Evolutionary conservation across 1,284 basidiomycete genomes (phyloP).

Genomic region (Austroboletus sp.): DNA sequence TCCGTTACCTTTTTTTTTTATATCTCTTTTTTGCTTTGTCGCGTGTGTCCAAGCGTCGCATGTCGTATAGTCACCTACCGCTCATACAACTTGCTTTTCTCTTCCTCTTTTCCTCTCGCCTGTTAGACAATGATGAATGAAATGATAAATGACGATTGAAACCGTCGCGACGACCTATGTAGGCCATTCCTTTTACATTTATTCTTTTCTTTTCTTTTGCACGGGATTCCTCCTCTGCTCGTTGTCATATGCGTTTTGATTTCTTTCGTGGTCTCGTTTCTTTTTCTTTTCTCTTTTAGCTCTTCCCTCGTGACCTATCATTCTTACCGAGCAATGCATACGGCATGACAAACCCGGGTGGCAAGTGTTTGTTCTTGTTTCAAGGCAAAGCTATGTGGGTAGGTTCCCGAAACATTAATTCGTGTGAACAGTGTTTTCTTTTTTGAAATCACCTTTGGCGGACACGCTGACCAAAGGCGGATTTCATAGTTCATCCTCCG

Average conservation of each 20-base stretch:
- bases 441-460: too few relatives aligned
- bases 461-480: too few relatives aligned
- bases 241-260: not conserved
- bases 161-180: not conserved
- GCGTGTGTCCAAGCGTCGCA: not conserved
- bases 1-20: slow-evolving; percentile 4
- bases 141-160: slow-evolving; percentile 8
- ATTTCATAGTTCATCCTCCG: too few relatives aligned
- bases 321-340: slow-evolving; percentile 2
- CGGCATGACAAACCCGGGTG: not conserved
- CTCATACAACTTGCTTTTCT: not conserved
- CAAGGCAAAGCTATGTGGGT: too few relatives aligned
- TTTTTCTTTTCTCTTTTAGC: too few relatives aligned
- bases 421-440: too few relatives aligned
- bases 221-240: not conserved
- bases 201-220: too few relatives aligned
- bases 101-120: not conserved
- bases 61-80: not conserved
- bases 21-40: not conserved
- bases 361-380: too few relatives aligned
- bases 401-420: too few relatives aligned
- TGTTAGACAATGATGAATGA: slow-evolving; percentile 7
- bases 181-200: not conserved
- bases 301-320: not conserved
- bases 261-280: not conserved